These are phyloP conservation scores for Cenchrus americanus DNA, from an alignment of 176 grass and related monocot genomes.

Conservation along the genomic window DNA sequence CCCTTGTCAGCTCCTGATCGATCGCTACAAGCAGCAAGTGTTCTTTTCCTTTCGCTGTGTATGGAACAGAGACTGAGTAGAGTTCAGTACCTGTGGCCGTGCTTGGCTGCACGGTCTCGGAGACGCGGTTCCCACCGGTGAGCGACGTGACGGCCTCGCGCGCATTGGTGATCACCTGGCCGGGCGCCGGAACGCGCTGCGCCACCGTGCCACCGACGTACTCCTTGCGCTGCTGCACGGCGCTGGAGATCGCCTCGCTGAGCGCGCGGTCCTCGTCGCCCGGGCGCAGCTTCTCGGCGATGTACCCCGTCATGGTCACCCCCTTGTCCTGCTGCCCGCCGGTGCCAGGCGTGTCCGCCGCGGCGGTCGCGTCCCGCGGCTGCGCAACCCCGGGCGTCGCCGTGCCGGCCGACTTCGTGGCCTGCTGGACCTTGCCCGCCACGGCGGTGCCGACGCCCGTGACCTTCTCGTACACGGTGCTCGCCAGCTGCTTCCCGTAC, in stretches of 20 bases:
- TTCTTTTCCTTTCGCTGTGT: too few relatives aligned
- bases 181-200: slow-evolving; percentile 33
- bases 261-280: slow-evolving; percentile 69
- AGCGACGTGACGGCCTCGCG: slow-evolving; percentile 63
- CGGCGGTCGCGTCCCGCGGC: neutral
- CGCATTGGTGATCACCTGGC: slow-evolving; percentile 38
- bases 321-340: slow-evolving; percentile 59
- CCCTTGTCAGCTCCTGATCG: neutral
- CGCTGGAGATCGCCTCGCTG: slow-evolving; percentile 63
- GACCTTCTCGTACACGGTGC: slow-evolving; percentile 63
- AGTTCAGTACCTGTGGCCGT: neutral
- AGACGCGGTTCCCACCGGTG: slow-evolving; percentile 50
- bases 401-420: slow-evolving; percentile 2
- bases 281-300: slow-evolving; percentile 76
- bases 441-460: slow-evolving; percentile 54
- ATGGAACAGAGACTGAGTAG: neutral
- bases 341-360: neutral
- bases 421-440: slow-evolving; percentile 45
- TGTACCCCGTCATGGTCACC: slow-evolving; percentile 49
- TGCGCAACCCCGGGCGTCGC: slow-evolving; percentile 26
- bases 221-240: slow-evolving; percentile 61
- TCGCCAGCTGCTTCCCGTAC: slow-evolving; percentile 69
- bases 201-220: slow-evolving; percentile 32
- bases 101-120: slow-evolving; percentile 41
- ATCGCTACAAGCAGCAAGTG: neutral